Percentiles rank a stretch among this genome's conserved stretches.
Evolutionary conservation across 106 monocot genomes (phyloP).

Genomic region (Phalaenopsis aphrodite): DNA sequence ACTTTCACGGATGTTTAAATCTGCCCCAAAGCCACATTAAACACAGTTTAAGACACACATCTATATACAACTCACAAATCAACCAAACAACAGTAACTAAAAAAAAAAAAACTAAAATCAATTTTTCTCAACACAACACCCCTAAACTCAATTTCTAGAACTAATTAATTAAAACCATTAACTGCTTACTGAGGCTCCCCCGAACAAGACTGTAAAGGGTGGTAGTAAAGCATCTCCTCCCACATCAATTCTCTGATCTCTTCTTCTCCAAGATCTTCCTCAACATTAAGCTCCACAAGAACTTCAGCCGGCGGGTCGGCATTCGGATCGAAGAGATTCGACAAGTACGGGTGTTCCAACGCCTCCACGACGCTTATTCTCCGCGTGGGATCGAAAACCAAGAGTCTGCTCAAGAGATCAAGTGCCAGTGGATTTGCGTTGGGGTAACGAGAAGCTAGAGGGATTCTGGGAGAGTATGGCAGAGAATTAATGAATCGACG

Average conservation of each 20-base stretch:
- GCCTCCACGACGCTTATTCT: slow-evolving; percentile 75
- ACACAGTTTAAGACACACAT: not conserved
- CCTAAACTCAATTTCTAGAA: not conserved
- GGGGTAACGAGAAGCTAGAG: slow-evolving; percentile 41
- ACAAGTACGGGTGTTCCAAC: slow-evolving; percentile 69
- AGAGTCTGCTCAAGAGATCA: slow-evolving; percentile 66
- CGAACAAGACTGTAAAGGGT: slow-evolving; percentile 39
- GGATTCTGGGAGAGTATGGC: slow-evolving; percentile 48
- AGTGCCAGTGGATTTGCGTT: slow-evolving; percentile 63
- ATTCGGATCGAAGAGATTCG: slow-evolving; percentile 57
- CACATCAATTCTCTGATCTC: slow-evolving; percentile 74
- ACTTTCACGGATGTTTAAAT: not conserved
- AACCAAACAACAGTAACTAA: not conserved
- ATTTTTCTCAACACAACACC: not conserved
- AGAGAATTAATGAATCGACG: slow-evolving; percentile 62
- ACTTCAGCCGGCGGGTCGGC: slow-evolving; percentile 47
- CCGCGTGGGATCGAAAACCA: slow-evolving; percentile 75
- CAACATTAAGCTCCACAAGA: slow-evolving; percentile 64
- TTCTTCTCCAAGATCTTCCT: slow-evolving; percentile 59
- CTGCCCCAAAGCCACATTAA: not conserved
- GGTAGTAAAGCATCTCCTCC: slow-evolving; percentile 73
- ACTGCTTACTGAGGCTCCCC: too few relatives aligned
- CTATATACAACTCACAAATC: not conserved
- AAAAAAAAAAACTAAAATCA: not conserved
- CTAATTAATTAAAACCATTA: not conserved